Percentiles rank a stretch among this genome's conserved stretches.
phyloP scores from a whole-genome alignment of 495 filamentous ascomycete species.

The Penicillium malachiteum region DNA sequence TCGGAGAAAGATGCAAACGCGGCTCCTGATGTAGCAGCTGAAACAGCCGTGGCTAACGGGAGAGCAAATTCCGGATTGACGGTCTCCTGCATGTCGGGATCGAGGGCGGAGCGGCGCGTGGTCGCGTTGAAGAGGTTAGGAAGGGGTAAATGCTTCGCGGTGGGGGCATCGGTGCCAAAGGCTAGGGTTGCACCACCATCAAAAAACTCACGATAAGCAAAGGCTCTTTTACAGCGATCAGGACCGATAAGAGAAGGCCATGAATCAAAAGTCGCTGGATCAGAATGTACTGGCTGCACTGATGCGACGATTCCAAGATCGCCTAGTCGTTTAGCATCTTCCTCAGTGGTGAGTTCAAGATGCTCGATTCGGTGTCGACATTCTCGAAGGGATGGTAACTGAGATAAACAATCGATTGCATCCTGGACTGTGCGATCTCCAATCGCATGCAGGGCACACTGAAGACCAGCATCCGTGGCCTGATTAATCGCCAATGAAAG shows the following conservation, averaged over 20 bases:
- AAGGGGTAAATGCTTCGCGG: slow-evolving; percentile 55
- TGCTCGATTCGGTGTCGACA: too few species aligned
- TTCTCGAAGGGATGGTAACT: too few species aligned
- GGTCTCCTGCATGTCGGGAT: slow-evolving; percentile 44
- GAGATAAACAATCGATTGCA: too few species aligned
- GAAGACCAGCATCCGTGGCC: too few species aligned
- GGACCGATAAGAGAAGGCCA: background rate
- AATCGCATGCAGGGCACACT: too few species aligned
- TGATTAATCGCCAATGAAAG: too few species aligned
- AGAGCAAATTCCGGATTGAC: slow-evolving; percentile 56
- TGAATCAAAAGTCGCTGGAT: slow-evolving; percentile 42
- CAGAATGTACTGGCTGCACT: slow-evolving; percentile 63
- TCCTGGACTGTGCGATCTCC: too few species aligned
- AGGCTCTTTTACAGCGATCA: slow-evolving; percentile 36
- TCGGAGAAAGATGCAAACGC: slow-evolving; percentile 61
- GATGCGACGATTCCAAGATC: slow-evolving; percentile 49
- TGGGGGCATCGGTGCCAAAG: slow-evolving; percentile 61
- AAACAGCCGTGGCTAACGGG: slow-evolving; percentile 46
- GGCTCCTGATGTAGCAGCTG: slow-evolving; percentile 55
- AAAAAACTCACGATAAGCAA: slow-evolving; percentile 61
- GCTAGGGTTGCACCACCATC: slow-evolving; percentile 53
- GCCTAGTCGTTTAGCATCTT: too few species aligned
- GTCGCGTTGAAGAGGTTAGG: slow-evolving; percentile 60
- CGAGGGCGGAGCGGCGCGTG: slow-evolving; percentile 54
- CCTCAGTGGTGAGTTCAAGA: too few species aligned